Evolutionary conservation across 371 early-diverging fungal genomes (phyloP), one percentile per base, ranked within the genome.

Genomic region (Syncephalastrum contaminatum): DNA sequence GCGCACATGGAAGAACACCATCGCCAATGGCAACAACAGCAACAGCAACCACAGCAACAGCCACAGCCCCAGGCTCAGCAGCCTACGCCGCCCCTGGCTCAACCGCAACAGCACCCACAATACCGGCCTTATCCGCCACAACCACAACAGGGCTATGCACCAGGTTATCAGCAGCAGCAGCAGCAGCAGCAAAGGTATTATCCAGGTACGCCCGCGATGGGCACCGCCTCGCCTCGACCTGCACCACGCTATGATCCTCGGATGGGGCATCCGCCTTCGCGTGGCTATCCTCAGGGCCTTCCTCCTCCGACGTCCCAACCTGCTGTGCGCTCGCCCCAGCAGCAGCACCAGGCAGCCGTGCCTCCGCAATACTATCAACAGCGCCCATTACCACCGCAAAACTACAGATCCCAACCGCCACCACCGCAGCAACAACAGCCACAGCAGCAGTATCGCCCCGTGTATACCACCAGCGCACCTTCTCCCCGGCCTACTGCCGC

Each of bases 1-100:
- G 44, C 58, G 22, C 40, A 59, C 6, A 72, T 72, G 72, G 67
- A 66, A 50, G 43, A 59, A 14, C 62, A 65, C 48, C 67, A 70
- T 40, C 62, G 53, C 15, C 25, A 43, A 43, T 48, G 24, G 20
- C 60, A 53, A 49, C 51, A 58, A 20, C 62, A 55, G 2, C 62
- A 61, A 4, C 50, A 53, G 7, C 43, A 52, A 50, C 36, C 20
- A 13, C 39, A 36, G n/a, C 53, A 22, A n/a, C 48, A 47, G 21
- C 19, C 19, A 53, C 52, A 58, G 19, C 66, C 66, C 20, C 59
- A 59, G 5, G 30, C 24, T 13, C 56, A 52, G 25, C 43, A 52
- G 24, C 48, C 46, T 21, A 30, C 36, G 10, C 36, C 36, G 19
- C 51, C 49, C 25, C 30, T 45, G 16, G 36, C 22, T 45, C 61